A percentile compares a stretch with the other conserved stretches of the same genome.
phyloP scores from a whole-genome alignment of 768 basidiomycete species.

The Boletales sp. region DNA sequence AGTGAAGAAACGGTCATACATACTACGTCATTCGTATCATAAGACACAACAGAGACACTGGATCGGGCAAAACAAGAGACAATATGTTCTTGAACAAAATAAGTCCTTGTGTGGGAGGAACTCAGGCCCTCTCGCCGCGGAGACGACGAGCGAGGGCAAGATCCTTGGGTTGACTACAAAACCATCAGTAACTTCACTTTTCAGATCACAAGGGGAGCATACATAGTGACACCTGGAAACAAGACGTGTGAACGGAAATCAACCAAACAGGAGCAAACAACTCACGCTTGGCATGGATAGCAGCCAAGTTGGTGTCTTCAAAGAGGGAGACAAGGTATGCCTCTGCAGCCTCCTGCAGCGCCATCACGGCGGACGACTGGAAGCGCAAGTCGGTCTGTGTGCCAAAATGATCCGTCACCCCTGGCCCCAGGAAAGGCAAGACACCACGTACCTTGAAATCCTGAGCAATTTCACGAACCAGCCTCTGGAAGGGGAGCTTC shows the following conservation, averaged over 20 bases:
- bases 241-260: slow-evolving; percentile 9
- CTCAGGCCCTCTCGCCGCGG: slow-evolving; percentile 79
- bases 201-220: slow-evolving; percentile 20
- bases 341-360: slow-evolving; percentile 90
- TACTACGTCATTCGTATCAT: slow-evolving; percentile 29
- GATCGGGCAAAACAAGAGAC: slow-evolving; percentile 6
- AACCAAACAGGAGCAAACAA: slow-evolving; percentile 3
- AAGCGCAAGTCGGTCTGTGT: slow-evolving; percentile 83
- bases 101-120: neutral
- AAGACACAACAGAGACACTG: slow-evolving; percentile 15
- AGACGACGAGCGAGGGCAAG: slow-evolving; percentile 84
- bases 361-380: slow-evolving; percentile 94
- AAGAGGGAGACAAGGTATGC: slow-evolving; percentile 85
- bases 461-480: slow-evolving; percentile 96
- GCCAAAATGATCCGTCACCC: slow-evolving; percentile 1
- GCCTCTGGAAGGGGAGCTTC: slow-evolving; percentile 99
- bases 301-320: slow-evolving; percentile 88
- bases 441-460: slow-evolving; percentile 75
- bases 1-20: slow-evolving; percentile 21
- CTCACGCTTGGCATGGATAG: slow-evolving; percentile 81
- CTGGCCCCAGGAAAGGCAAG: neutral
- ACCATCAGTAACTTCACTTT: slow-evolving; percentile 13
- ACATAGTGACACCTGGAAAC: slow-evolving; percentile 53
- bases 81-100: neutral
- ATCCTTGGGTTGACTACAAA: slow-evolving; percentile 77